A percentile compares a stretch with the other conserved stretches of the same genome.
Evolutionary conservation across 2,329 filamentous ascomycete species (phyloP).

Genomic region (Blumeria hordei): DNA sequence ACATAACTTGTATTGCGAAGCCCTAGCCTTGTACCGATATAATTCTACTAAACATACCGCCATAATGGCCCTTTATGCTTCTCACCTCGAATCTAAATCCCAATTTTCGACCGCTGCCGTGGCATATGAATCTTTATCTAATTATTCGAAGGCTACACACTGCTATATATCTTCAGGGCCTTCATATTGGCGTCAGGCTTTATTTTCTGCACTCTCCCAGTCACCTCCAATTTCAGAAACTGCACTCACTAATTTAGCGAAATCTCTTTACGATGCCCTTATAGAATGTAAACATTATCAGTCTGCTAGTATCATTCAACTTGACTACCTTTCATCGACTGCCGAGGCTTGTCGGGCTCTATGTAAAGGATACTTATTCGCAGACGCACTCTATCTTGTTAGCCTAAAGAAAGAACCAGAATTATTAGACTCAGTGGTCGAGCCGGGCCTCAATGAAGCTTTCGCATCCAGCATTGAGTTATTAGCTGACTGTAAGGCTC

Average conservation of each 20-base stretch:
- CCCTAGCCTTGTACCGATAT: conserved; percentile 66
- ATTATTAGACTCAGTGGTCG: conserved; percentile 43
- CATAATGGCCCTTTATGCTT: conserved; percentile 58
- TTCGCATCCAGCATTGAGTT: conserved; percentile 70
- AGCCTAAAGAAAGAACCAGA: conserved; percentile 30
- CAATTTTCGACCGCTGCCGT: conserved; percentile 70
- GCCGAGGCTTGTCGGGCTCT: conserved; percentile 48
- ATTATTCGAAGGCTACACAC: conserved; percentile 50
- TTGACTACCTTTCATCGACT: conserved; percentile 57
- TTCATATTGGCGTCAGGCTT: conserved; percentile 67
- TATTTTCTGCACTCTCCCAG: conserved; percentile 52
- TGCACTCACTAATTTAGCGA: conserved; percentile 44
- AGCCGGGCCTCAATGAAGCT: conserved; percentile 56
- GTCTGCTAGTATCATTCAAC: conserved; percentile 54
- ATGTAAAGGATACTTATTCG: conserved; percentile 71
- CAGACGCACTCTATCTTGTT: conserved; percentile 64
- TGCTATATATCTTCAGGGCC: conserved; percentile 64
- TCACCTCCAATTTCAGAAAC: conserved; percentile 31
- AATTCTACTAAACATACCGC: conserved; percentile 38
- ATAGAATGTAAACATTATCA: conserved; percentile 66
- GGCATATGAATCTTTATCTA: conserved; percentile 64
- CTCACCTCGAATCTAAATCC: conserved; percentile 49
- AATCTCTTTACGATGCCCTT: conserved; percentile 50
- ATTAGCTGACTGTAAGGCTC: conserved; percentile 73
- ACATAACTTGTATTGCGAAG: conserved; percentile 54